phyloP scores from a whole-genome alignment of 2,329 filamentous ascomycete genomes.

The Sarocladium kiliense region DNA sequence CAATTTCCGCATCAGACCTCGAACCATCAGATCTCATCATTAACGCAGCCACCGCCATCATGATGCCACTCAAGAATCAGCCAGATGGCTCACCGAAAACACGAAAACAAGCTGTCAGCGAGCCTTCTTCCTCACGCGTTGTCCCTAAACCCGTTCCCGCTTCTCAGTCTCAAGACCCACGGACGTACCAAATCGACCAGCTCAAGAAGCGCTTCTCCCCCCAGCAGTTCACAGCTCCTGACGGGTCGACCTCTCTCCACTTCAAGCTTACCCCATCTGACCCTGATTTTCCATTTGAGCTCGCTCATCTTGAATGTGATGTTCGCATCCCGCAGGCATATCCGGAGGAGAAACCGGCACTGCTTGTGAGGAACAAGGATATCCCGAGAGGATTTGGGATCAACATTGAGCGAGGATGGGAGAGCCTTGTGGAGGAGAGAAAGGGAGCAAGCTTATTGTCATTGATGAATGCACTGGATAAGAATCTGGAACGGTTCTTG shows the following conservation, averaged over 20 bases:
- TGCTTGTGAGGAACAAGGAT: conserved; percentile 62
- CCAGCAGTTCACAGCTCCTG: conserved; percentile 34
- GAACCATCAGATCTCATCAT: background rate
- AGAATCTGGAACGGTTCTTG: conserved; percentile 63
- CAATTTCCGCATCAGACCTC: background rate
- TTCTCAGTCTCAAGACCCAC: conserved; percentile 45
- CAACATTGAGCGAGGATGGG: conserved; percentile 73
- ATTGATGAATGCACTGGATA: conserved; percentile 66
- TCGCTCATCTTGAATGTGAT: conserved; percentile 62
- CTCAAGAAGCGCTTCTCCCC: conserved; percentile 60
- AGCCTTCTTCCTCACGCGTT: conserved; percentile 41
- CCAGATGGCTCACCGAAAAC: conserved; percentile 24
- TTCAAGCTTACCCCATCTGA: conserved; percentile 70
- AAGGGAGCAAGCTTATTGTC: conserved; percentile 55
- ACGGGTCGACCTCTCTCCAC: conserved; percentile 50
- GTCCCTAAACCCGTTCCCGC: conserved; percentile 62
- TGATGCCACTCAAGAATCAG: conserved; percentile 11
- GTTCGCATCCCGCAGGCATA: conserved; percentile 61
- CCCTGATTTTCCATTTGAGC: conserved; percentile 77
- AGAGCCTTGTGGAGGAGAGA: conserved; percentile 53
- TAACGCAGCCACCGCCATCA: background rate
- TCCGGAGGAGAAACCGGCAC: conserved; percentile 50
- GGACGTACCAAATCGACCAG: conserved; percentile 71
- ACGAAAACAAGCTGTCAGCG: conserved; percentile 41
- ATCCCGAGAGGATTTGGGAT: conserved; percentile 68